These are phyloP conservation scores for Fusarium sp. DNA, from an alignment of 2,329 filamentous ascomycete genomes.

Conservation along the genomic window DNA sequence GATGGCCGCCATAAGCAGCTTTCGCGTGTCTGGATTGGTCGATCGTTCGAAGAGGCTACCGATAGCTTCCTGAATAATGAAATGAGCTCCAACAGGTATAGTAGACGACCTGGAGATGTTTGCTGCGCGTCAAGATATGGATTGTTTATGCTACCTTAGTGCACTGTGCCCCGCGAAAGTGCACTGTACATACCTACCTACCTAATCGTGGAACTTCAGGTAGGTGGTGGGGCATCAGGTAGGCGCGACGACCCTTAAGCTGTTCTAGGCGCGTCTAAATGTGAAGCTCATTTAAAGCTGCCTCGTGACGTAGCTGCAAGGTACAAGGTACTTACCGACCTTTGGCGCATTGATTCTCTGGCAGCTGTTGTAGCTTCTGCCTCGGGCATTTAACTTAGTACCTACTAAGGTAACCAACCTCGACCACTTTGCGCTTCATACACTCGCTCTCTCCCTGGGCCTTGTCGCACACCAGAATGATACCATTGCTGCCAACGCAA, in stretches of 20 bases:
- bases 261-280: conserved; percentile 34
- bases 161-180: conserved; percentile 30
- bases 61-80: conserved; percentile 5
- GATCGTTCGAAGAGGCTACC: conserved; percentile 3
- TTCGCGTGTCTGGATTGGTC: background rate
- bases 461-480: conserved; percentile 48
- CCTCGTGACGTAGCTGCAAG: conserved; percentile 52
- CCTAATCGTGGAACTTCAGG: background rate
- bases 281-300: conserved; percentile 32
- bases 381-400: conserved; percentile 22
- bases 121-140: conserved; percentile 39
- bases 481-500: conserved; percentile 49
- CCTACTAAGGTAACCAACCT: background rate
- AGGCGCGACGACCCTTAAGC: conserved; percentile 28
- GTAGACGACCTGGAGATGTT: conserved; percentile 16
- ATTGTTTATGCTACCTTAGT: conserved; percentile 26
- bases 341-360: conserved; percentile 27
- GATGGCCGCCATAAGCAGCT: conserved; percentile 52
- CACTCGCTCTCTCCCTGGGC: conserved; percentile 28
- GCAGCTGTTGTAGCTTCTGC: conserved; percentile 46
- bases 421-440: conserved; percentile 24
- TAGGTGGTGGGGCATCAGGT: conserved; percentile 39
- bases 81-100: background rate
- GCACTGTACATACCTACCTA: conserved; percentile 33
- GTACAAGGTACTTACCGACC: conserved; percentile 39